Conservation (phyloP, 108 stramenopile genomes). For the Asterionellopsis glacialis region DNA sequence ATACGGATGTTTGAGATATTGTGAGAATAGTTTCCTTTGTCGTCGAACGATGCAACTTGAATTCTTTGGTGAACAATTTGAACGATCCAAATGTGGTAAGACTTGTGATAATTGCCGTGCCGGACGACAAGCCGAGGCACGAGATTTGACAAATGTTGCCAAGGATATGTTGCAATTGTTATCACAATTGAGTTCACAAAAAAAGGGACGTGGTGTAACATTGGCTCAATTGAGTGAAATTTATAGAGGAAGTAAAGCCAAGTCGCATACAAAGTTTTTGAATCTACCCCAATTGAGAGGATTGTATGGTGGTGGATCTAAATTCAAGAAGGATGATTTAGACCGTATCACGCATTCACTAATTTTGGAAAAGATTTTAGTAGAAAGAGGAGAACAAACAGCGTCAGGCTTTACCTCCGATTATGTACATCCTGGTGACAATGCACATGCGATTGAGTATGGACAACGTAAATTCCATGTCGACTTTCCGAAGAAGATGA, state of each 20-base stretch:
- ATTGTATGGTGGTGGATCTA: slow-evolving; percentile 56
- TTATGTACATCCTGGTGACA: slow-evolving; percentile 58
- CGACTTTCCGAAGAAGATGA: slow-evolving; percentile 45
- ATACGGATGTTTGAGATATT: slow-evolving; percentile 77
- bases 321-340: slow-evolving; percentile 56
- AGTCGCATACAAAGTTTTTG: slow-evolving; percentile 54
- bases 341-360: slow-evolving; percentile 70
- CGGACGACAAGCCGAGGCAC: slow-evolving; percentile 48
- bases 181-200: slow-evolving; percentile 24
- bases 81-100: slow-evolving; percentile 62
- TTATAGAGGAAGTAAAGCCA: slow-evolving; percentile 69
- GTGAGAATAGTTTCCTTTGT: slow-evolving; percentile 81
- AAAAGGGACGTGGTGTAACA: slow-evolving; percentile 51
- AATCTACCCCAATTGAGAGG: slow-evolving; percentile 1
- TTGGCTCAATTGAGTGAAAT: slow-evolving; percentile 68
- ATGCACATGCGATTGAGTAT: slow-evolving; percentile 33
- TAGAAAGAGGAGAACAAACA: slow-evolving; percentile 48
- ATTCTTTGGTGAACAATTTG: slow-evolving; percentile 88
- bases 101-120: slow-evolving; percentile 88
- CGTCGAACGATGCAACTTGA: slow-evolving; percentile 87
- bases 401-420: slow-evolving; percentile 61
- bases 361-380: slow-evolving; percentile 67
- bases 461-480: slow-evolving; percentile 56
- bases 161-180: slow-evolving; percentile 51
- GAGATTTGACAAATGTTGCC: slow-evolving; percentile 61